Evolutionary conservation across 2,329 filamentous ascomycete genomes (phyloP).

Genomic region (Aspergillus clavatus): DNA sequence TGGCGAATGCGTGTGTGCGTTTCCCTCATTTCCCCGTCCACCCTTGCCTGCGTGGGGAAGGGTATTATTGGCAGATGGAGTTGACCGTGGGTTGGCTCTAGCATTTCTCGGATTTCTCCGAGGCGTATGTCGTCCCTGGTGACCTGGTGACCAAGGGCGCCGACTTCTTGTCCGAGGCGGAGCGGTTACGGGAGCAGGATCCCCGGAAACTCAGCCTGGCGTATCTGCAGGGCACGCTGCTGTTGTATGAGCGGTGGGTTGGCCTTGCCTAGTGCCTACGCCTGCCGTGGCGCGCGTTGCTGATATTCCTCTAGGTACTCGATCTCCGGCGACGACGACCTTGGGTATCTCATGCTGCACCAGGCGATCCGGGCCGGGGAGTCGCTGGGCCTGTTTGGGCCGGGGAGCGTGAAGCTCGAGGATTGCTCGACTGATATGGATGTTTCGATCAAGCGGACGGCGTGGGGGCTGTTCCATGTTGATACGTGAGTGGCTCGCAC

Average conservation of each 20-base stretch:
- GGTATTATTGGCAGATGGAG: too few relatives aligned
- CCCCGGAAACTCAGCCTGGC: slow-evolving; percentile 24
- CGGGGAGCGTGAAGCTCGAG: slow-evolving; percentile 16
- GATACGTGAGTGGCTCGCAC: slow-evolving; percentile 30
- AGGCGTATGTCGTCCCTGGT: slow-evolving; percentile 33
- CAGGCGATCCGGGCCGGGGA: slow-evolving; percentile 33
- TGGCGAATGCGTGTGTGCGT: slow-evolving; percentile 52
- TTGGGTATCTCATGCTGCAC: slow-evolving; percentile 36
- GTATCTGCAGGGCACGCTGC: slow-evolving; percentile 31
- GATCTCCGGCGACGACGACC: slow-evolving; percentile 33
- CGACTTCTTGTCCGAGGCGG: slow-evolving; percentile 35
- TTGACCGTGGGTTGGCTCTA: slow-evolving; percentile 14
- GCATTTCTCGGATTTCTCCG: slow-evolving; percentile 38
- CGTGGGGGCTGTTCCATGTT: slow-evolving; percentile 37
- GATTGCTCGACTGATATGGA: slow-evolving; percentile 28
- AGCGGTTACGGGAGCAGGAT: slow-evolving; percentile 24
- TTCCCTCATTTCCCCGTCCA: not conserved
- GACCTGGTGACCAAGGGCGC: slow-evolving; percentile 35
- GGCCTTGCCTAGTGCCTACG: too few relatives aligned
- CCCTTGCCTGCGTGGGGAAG: too few relatives aligned
- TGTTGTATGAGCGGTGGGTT: slow-evolving; percentile 34
- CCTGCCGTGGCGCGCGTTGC: not conserved
- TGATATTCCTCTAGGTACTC: slow-evolving; percentile 25
- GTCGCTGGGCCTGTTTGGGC: slow-evolving; percentile 29
- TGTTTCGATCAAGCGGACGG: slow-evolving; percentile 27